Evolutionary conservation across 306 rosid species (phyloP).

Genomic region (Ormosia emarginata): DNA sequence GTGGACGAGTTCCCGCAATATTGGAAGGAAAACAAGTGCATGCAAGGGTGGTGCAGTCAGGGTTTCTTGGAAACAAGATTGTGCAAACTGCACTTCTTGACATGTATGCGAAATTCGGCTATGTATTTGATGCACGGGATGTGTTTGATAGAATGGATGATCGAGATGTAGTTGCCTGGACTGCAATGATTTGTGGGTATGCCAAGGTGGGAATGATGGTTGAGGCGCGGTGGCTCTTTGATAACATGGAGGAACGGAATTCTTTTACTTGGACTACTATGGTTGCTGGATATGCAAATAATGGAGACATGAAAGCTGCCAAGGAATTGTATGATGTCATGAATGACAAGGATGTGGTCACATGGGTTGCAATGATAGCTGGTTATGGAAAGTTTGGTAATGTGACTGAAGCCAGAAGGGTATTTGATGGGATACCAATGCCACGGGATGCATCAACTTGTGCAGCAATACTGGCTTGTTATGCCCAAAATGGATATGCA

Average conservation of each 20-base stretch:
- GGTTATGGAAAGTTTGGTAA: slow-evolving; percentile 66
- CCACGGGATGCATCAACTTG: slow-evolving; percentile 38
- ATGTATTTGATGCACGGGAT: slow-evolving; percentile 40
- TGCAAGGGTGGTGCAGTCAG: slow-evolving; percentile 38
- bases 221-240: slow-evolving; percentile 58
- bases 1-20: slow-evolving; percentile 39
- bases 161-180: slow-evolving; percentile 65
- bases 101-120: slow-evolving; percentile 71
- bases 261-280: slow-evolving; percentile 61
- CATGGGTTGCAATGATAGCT: slow-evolving; percentile 65
- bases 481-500: slow-evolving; percentile 70
- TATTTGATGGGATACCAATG: slow-evolving; percentile 42
- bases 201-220: slow-evolving; percentile 62
- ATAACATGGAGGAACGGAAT: slow-evolving; percentile 50
- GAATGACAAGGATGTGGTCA: slow-evolving; percentile 38
- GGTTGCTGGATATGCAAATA: slow-evolving; percentile 72
- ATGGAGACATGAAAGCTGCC: slow-evolving; percentile 63
- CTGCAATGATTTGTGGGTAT: slow-evolving; percentile 64
- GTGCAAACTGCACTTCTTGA: slow-evolving; percentile 61
- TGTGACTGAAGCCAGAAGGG: slow-evolving; percentile 44
- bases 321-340: slow-evolving; percentile 50
- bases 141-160: slow-evolving; percentile 54
- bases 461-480: slow-evolving; percentile 78
- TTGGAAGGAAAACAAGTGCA: slow-evolving; percentile 58
- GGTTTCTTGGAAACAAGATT: slow-evolving; percentile 48